Percentiles rank a stretch among this genome's conserved stretches.
phyloP scores from a whole-genome alignment of 2,329 filamentous ascomycete genomes.

The Conoideocrella luteorostrata region DNA sequence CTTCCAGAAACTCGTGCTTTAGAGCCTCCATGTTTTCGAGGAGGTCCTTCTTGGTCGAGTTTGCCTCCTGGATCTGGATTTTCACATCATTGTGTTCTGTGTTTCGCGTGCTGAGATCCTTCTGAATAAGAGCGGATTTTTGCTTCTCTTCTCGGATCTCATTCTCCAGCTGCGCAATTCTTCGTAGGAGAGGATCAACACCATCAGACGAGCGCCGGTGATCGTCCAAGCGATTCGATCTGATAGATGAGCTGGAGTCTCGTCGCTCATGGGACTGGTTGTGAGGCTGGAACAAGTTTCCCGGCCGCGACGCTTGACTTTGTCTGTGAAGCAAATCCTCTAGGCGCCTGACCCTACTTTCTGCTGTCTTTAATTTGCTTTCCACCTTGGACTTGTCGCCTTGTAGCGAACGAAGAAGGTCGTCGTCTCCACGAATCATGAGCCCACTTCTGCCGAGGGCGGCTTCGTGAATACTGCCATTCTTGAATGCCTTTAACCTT shows the following conservation, averaged over 20 bases:
- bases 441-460: slow-evolving; percentile 80
- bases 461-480: slow-evolving; percentile 91
- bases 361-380: slow-evolving; percentile 70
- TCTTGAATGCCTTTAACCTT: slow-evolving; percentile 89
- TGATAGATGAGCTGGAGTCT: slow-evolving; percentile 44
- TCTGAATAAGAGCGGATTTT: slow-evolving; percentile 57
- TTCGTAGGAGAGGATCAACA: slow-evolving; percentile 38
- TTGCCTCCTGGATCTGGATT: slow-evolving; percentile 72
- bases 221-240: slow-evolving; percentile 37
- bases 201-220: slow-evolving; percentile 41
- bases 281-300: slow-evolving; percentile 48
- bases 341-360: slow-evolving; percentile 82
- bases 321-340: slow-evolving; percentile 91
- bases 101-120: slow-evolving; percentile 55
- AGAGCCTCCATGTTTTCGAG: slow-evolving; percentile 91
- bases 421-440: slow-evolving; percentile 79
- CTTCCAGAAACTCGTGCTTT: slow-evolving; percentile 79
- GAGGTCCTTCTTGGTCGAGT: slow-evolving; percentile 88
- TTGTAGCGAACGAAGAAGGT: slow-evolving; percentile 68
- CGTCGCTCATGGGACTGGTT: slow-evolving; percentile 41
- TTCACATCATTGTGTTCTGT: slow-evolving; percentile 56
- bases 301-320: slow-evolving; percentile 50
- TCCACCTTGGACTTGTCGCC: slow-evolving; percentile 74
- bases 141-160: slow-evolving; percentile 72
- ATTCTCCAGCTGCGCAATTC: slow-evolving; percentile 62